Conservation (phyloP, 2,329 filamentous ascomycete genomes). For the Ophiocordyceps camponoti-leonardi region DNA sequence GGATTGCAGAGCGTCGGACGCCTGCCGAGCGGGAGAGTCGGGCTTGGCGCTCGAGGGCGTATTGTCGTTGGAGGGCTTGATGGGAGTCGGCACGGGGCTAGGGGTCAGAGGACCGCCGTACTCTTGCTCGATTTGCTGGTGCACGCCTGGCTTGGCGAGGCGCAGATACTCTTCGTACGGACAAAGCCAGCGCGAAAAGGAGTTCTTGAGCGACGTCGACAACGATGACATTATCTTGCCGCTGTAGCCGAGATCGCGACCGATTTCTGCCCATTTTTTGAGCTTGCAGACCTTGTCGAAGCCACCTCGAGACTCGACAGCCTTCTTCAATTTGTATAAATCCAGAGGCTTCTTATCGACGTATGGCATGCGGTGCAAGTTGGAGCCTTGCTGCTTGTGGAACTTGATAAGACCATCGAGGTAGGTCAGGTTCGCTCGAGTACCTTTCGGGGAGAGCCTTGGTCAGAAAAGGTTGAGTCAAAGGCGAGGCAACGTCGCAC, state of each 20-base stretch:
- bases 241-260: conserved; percentile 88
- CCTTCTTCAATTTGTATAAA: conserved; percentile 89
- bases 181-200: conserved; percentile 90
- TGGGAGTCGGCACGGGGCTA: conserved; percentile 47
- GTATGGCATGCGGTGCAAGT: conserved; percentile 83
- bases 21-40: conserved; percentile 49
- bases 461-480: conserved; percentile 1
- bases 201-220: conserved; percentile 95
- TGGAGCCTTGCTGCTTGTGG: conserved; percentile 91
- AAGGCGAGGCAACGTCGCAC: conserved; percentile 13
- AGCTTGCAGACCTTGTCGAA: conserved; percentile 94
- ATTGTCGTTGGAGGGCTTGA: conserved; percentile 46
- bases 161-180: conserved; percentile 92
- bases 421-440: conserved; percentile 88
- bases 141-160: conserved; percentile 85
- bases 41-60: conserved; percentile 40
- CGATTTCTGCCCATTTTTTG: conserved; percentile 99
- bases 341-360: conserved; percentile 96
- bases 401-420: conserved; percentile 90
- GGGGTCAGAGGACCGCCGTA: conserved; percentile 86
- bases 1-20: conserved; percentile 34
- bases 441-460: conserved; percentile 38
- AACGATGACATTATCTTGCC: conserved; percentile 99
- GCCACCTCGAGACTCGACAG: conserved; percentile 82
- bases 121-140: conserved; percentile 84